Base-by-base conservation (phyloP, 2,329 filamentous ascomycete species). In the Paraphoma sp. region DNA sequence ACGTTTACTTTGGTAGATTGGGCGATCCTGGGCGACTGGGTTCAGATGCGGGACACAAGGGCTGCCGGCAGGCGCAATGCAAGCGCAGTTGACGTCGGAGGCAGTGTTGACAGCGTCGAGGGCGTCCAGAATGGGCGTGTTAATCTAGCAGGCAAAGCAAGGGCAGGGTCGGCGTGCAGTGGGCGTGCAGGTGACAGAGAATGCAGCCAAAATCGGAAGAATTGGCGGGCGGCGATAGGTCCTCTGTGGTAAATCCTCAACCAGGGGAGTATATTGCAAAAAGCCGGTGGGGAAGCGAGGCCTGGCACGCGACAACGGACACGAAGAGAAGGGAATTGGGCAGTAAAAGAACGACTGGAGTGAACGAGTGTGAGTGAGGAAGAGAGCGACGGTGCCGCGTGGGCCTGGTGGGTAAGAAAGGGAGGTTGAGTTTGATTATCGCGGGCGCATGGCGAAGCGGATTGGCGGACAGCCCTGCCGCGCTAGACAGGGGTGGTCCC, bases 131-230 rank as follows among this genome's bases (percentile, higher is more conserved):
- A 57, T 57, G 54, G 62, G 57, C 53, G 64, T 51, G 64, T 70
- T 65, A 74, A 72, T 70, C 62, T 68, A 65, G 59, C 59, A 47
- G 40, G 38, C 49, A 28, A 73, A 59, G 72, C 72, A 75, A 72
- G 71, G 71, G 68, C 63, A 63, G 59, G 60, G 58, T 51, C 42
- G 54, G 31, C 47, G 58, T 42, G 65, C 69, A 63, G 70, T 59
- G 67, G 70, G 69, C 64, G 23, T 23, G 23, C 23, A 23, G 23
- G 23, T 23, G 23, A 23, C 23, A 59, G 64, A 59, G 60, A 59
- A 47, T 65, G 58, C 54, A 58, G 61, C 60, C 64, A 65, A 59
- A 64, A 59, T 57, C 63, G 62, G 62, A 55, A 65, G 62, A 70
- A 65, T 62, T 52, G 63, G 60, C 51, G 23, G 38, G 59, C 53